Evolutionary conservation across 148 eudicot genomes (phyloP), one percentile per base, ranked within the genome.

Genomic region (Rhododendron henanense): DNA sequence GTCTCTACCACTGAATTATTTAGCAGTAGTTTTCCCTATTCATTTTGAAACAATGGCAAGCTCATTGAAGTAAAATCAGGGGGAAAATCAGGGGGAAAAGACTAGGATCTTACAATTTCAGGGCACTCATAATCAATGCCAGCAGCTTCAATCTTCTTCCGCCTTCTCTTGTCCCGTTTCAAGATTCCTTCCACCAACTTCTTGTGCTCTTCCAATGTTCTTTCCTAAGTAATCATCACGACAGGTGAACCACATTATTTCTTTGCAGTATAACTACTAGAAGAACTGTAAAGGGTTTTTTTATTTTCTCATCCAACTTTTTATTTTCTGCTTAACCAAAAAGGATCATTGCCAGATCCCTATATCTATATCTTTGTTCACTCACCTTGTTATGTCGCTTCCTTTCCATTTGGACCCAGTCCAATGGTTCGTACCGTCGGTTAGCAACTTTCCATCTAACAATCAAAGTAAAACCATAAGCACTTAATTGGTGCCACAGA

Each of bases 101-200:
- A 44, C 48, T 3, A 87, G 73, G 23, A 86, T 87, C 98, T 93
- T 92, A 96, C 99, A 81, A 96, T 86, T 84, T 90, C 90, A n/a
- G 97, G 97, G 88, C 97, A 94, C 88, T 95, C 94, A 44, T 95
- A 96, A 23, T 96, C 98, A 74, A 95, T 93, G 84, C 99, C 99
- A 89, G 97, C 96, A 79, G 93, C 98, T 86, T 91, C 93, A 44
- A 95, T 92, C 90, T 88, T 93, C 93, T 92, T 93, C 51, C 89
- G 90, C 82, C 97, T 91, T 83, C 90, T 94, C 86, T 86, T 86
- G 89, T 95, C 98, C 59, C 92, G 87, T 91, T 92, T 94, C 87
- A 95, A 55, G 83, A 95, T 89, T 88, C 92, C 87, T 87, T 91
- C 90, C 83, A 95, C 89, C 91, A 95, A 88, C 78, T 95, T 96